A percentile compares a stretch with the other conserved stretches of the same genome.
Conservation (phyloP, 2,329 filamentous ascomycete species). For the Uncinocarpus reesii region DNA sequence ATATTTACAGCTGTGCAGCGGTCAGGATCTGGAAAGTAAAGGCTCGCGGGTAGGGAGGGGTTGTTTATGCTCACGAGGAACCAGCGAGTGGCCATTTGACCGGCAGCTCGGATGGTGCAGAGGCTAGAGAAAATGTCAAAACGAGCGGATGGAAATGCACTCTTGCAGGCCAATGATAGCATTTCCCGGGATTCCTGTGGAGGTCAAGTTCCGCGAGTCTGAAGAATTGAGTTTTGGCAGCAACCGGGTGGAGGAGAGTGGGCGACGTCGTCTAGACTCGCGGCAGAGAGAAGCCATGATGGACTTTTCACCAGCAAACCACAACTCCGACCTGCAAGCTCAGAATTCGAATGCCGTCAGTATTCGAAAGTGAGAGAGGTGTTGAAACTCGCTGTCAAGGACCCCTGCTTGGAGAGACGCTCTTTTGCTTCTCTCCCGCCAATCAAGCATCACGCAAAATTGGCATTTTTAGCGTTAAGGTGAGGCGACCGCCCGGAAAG, state of each 20-base stretch:
- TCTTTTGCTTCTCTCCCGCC: too few species aligned
- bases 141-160: neutral
- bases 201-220: neutral
- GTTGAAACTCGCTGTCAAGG: too few species aligned
- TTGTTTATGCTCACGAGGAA: slow-evolving; percentile 1
- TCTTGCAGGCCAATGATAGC: neutral
- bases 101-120: neutral
- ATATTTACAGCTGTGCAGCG: neutral
- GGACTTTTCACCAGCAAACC: neutral
- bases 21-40: neutral
- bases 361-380: too few species aligned
- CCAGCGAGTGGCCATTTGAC: neutral
- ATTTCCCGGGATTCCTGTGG: neutral
- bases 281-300: neutral
- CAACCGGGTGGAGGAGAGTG: neutral
- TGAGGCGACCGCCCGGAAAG: neutral
- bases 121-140: neutral
- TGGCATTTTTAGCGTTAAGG: neutral
- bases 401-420: too few species aligned
- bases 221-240: neutral
- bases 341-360: too few species aligned
- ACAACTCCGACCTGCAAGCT: too few species aligned
- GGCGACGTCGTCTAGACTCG: neutral
- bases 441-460: neutral
- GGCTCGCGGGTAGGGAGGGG: neutral